Conservation (phyloP, 2,329 filamentous ascomycete genomes). For the Paraconiothyrium sp. region DNA sequence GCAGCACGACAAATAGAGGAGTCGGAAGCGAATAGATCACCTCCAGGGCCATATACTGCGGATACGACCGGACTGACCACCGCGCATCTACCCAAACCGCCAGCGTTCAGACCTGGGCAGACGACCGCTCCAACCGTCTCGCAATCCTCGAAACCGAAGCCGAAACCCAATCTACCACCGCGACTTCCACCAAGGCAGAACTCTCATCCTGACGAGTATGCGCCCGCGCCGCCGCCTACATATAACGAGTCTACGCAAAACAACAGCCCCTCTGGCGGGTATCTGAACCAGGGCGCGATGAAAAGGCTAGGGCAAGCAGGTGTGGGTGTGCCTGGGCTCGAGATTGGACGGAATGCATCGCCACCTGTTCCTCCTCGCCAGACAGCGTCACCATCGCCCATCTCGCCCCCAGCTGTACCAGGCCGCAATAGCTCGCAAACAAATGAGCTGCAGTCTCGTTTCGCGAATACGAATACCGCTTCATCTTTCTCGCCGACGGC, state of each 20-base stretch:
- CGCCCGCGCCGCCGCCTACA: conserved; percentile 57
- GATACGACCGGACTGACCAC: conserved; percentile 78
- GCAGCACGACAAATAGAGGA: conserved; percentile 4
- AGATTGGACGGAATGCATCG: conserved; percentile 67
- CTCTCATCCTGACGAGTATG: conserved; percentile 58
- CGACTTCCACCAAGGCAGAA: conserved; percentile 75
- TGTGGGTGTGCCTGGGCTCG: conserved; percentile 79
- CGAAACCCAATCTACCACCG: conserved; percentile 70
- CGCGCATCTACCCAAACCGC: conserved; percentile 75
- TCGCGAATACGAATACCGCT: conserved; percentile 56
- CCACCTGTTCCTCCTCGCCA: conserved; percentile 43
- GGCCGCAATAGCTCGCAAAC: conserved; percentile 58
- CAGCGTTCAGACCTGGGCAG: conserved; percentile 60
- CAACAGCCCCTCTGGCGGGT: conserved; percentile 44
- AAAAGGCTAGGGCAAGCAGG: conserved; percentile 76
- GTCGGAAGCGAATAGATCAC: conserved; percentile 48
- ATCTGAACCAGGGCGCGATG: conserved; percentile 68
- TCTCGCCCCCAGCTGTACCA: conserved; percentile 34
- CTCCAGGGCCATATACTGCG: conserved; percentile 72
- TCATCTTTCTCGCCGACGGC: conserved; percentile 28
- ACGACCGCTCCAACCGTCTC: conserved; percentile 33
- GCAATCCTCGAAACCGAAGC: conserved; percentile 56
- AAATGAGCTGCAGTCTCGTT: conserved; percentile 74
- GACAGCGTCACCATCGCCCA: conserved; percentile 36
- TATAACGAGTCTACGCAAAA: conserved; percentile 56